phyloP scores from a whole-genome alignment of 805 yeast genomes.

The Clavispora asparagi region DNA sequence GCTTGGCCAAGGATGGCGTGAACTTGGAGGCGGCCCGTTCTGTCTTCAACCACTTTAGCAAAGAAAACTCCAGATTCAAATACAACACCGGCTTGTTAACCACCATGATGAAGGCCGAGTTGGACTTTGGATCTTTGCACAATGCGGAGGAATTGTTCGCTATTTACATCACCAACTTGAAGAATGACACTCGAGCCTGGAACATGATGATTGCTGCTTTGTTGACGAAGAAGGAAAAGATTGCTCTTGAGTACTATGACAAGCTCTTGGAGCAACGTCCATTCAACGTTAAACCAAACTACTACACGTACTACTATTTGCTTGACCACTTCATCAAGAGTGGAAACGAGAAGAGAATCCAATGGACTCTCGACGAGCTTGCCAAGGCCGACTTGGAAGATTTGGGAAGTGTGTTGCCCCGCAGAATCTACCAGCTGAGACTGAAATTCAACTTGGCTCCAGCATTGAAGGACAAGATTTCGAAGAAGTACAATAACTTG shows the following conservation, averaged over 20 bases:
- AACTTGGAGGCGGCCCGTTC: constrained; percentile 48
- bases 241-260: constrained; percentile 39
- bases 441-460: constrained; percentile 13
- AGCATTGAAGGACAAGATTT: constrained; percentile 8
- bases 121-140: constrained; percentile 32
- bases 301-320: constrained; percentile 45
- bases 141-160: constrained; percentile 29
- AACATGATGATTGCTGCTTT: constrained; percentile 33
- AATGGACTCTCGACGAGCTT: constrained; percentile 36
- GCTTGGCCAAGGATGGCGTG: constrained; percentile 43
- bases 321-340: constrained; percentile 32
- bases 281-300: constrained; percentile 35
- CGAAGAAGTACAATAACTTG: neutral
- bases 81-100: constrained; percentile 32
- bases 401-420: constrained; percentile 40
- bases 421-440: constrained; percentile 19
- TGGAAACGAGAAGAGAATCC: constrained; percentile 26
- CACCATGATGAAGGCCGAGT: constrained; percentile 44
- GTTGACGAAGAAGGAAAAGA: constrained; percentile 25
- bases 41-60: constrained; percentile 40
- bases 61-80: constrained; percentile 21
- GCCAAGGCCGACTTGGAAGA: constrained; percentile 20
- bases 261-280: constrained; percentile 23
- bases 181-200: constrained; percentile 36
- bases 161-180: constrained; percentile 29